Conservation (phyloP, 768 basidiomycete species). For the Rhodotorula paludigena region DNA sequence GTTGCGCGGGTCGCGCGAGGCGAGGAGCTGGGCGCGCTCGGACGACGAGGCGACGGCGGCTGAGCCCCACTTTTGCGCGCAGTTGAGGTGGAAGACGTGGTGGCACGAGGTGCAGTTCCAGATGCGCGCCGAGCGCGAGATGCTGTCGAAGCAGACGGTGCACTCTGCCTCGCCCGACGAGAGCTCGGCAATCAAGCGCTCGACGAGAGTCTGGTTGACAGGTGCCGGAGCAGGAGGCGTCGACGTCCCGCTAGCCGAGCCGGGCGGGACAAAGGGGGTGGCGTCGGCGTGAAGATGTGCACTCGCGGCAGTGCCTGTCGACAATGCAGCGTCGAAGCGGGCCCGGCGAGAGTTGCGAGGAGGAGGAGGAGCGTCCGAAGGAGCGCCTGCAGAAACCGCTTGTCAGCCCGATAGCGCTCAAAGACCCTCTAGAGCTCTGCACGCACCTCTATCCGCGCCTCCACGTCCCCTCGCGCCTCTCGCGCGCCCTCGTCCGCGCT, state of each 20-base stretch:
- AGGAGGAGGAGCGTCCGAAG: background rate
- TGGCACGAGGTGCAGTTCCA: conserved; percentile 88
- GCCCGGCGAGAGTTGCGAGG: conserved; percentile 9
- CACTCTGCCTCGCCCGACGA: conserved; percentile 66
- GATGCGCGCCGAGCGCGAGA: conserved; percentile 71
- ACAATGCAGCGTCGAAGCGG: conserved; percentile 23
- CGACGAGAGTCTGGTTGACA: conserved; percentile 71
- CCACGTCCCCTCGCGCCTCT: background rate
- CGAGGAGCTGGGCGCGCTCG: conserved; percentile 31
- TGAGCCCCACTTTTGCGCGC: conserved; percentile 79
- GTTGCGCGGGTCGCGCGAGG: conserved; percentile 27
- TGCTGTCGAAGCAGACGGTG: conserved; percentile 65
- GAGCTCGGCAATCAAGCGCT: conserved; percentile 63
- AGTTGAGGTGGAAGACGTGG: conserved; percentile 87
- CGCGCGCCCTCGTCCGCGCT: background rate
- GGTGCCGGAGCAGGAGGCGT: conserved; percentile 45
- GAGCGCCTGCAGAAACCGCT: background rate
- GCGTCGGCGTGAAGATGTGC: conserved; percentile 16
- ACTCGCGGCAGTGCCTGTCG: background rate
- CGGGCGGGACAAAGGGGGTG: conserved; percentile 2
- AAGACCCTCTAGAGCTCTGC: no score
- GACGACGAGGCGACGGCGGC: conserved; percentile 53
- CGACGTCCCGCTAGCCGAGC: background rate
- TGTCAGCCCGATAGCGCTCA: background rate
- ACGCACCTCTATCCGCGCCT: background rate